Base-by-base conservation (phyloP, 495 filamentous ascomycete species). In the Penicillium alfredii region DNA sequence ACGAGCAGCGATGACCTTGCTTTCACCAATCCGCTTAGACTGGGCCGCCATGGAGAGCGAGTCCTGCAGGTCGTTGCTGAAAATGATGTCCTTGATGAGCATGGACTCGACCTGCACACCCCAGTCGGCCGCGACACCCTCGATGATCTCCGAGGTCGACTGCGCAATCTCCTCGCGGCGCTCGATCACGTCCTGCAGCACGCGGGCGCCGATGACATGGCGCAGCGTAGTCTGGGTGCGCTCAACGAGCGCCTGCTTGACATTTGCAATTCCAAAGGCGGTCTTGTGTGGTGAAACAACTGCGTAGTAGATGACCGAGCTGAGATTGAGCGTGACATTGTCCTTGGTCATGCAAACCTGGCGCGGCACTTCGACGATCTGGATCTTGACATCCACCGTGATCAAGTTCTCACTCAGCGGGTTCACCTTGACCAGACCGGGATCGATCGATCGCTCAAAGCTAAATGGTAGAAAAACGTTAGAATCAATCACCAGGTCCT, bases 301-400 rank as follows among this genome's bases (percentile, higher is more conserved):
- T 73, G 94, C 87, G 72, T 99, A 99, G 75, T 99, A 99, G 71
- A 99, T 99, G 45, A 99, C 92, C 17, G 84, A 90, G 21, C 88
- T 97, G 40, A 98, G 74, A 52, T 90, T 78, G 28, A 98, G 75
- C 15, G 82, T 93, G 40, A 97, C 92, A 50, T 97, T 97, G 69
- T 99, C 92, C 64, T 95, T 96, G 61, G 93, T 99, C 89, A 99
- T 99, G 75, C 90, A 97, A 51, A 89, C 77, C 66, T 99, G 92
- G 58, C 86, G 77, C 5, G 92, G 92, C 4, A 98, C 92, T 72
- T 99, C 87, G 59, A 88, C 88, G 49, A 96, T 94, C 66, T 99
- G 92, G 51, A 97, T 96, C 78, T 96, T 97, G 61, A 99, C 92
- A 60, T 99, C 92, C 46, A 99, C 85, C 44, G 90, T 84, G 46